Evolutionary conservation across 164 flowering plant species (phyloP).

Genomic region (Chimonanthus praecox): DNA sequence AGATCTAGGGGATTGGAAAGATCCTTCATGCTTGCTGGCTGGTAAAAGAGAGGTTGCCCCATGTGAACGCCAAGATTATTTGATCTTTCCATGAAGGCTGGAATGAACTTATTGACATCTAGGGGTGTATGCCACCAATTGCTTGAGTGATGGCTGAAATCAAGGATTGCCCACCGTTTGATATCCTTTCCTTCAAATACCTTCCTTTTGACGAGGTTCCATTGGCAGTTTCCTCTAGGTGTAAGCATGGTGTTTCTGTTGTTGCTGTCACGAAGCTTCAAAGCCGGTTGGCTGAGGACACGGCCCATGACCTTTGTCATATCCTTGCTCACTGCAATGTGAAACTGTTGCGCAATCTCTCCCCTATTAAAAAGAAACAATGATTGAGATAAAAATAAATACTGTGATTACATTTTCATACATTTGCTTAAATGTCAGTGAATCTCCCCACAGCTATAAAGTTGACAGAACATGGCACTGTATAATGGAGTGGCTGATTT

Average conservation of each 20-base stretch:
- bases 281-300: slow-evolving; percentile 46
- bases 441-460: too few relatives aligned
- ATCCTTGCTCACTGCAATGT: slow-evolving; percentile 26
- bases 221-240: slow-evolving; percentile 53
- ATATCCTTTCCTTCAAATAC: slow-evolving; percentile 47
- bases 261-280: slow-evolving; percentile 34
- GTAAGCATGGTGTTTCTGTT: slow-evolving; percentile 11
- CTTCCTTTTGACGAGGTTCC: slow-evolving; percentile 47
- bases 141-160: slow-evolving; percentile 16
- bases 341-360: slow-evolving; percentile 32
- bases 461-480: too few relatives aligned
- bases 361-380: slow-evolving; percentile 24
- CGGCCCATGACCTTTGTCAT: slow-evolving; percentile 64
- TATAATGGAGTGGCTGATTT: too few relatives aligned
- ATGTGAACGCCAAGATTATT: slow-evolving; percentile 34
- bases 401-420: too few relatives aligned
- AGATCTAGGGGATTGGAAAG: slow-evolving; percentile 26
- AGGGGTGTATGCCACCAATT: not conserved
- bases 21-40: slow-evolving; percentile 21
- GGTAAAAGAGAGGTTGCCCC: slow-evolving; percentile 23
- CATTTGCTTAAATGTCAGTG: not conserved
- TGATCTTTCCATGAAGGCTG: slow-evolving; percentile 26
- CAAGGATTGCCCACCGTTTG: slow-evolving; percentile 55
- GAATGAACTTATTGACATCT: slow-evolving; percentile 22
- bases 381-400: not conserved